These are phyloP conservation scores for Mrakia blollopis DNA, from an alignment of 768 basidiomycete species.

Conservation along the genomic window DNA sequence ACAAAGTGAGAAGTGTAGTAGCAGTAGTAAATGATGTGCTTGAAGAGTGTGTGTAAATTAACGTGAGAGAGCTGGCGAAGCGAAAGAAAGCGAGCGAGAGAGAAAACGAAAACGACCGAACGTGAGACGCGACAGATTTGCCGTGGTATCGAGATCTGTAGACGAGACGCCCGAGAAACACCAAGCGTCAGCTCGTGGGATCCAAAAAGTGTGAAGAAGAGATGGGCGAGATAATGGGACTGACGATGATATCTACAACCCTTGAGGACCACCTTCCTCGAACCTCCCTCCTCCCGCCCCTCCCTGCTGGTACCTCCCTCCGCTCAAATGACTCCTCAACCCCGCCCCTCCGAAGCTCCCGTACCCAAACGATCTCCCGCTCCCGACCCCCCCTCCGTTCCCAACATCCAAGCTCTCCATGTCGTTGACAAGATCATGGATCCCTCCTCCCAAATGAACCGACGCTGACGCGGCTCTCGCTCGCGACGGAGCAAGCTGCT, in stretches of 20 bases:
- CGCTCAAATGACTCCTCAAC: not conserved
- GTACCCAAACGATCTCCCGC: slow-evolving; percentile 23
- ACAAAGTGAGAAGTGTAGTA: too few relatives aligned
- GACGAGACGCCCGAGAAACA: too few relatives aligned
- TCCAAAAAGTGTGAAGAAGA: too few relatives aligned
- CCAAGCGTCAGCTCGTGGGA: too few relatives aligned
- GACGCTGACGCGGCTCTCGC: slow-evolving; percentile 29
- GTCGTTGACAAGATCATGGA: slow-evolving; percentile 24
- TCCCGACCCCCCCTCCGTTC: not conserved
- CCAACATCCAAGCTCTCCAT: slow-evolving; percentile 27
- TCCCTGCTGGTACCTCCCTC: not conserved
- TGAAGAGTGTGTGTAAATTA: too few relatives aligned
- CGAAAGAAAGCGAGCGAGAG: too few relatives aligned
- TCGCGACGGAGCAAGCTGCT: slow-evolving; percentile 17
- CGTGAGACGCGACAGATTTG: too few relatives aligned
- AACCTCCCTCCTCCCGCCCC: slow-evolving; percentile 5
- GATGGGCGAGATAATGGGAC: too few relatives aligned
- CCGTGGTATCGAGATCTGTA: too few relatives aligned
- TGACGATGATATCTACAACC: slow-evolving; percentile 8
- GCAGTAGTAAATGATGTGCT: too few relatives aligned
- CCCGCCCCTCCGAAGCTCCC: slow-evolving; percentile 21
- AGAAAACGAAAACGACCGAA: too few relatives aligned
- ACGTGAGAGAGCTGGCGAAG: too few relatives aligned
- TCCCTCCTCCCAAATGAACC: slow-evolving; percentile 12
- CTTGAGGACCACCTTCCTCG: not conserved